Evolutionary conservation across 345 rosid genomes (phyloP).

Genomic region (Triadica sebifera): DNA sequence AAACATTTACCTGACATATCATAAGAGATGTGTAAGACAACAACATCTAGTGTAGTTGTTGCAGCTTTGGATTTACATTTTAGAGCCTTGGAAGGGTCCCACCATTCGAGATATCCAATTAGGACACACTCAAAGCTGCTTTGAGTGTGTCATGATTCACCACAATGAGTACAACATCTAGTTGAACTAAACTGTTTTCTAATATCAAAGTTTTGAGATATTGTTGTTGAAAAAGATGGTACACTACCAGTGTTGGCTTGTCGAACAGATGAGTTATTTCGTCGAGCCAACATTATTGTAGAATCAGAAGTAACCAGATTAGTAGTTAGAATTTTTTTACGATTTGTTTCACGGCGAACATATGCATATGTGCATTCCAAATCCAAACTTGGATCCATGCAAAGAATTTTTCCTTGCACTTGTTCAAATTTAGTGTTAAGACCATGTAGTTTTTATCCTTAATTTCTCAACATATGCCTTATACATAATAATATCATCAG

Average conservation of each 20-base stretch:
- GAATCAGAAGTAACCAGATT: neutral
- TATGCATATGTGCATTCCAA: neutral
- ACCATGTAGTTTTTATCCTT: neutral
- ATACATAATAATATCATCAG: slow-evolving; percentile 10
- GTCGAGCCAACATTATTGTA: neutral
- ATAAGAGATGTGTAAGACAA: too few species aligned
- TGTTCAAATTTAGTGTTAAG: too few species aligned
- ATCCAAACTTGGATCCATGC: too few species aligned
- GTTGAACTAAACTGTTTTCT: neutral
- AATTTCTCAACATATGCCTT: neutral
- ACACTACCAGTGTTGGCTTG: too few species aligned
- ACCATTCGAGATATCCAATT: slow-evolving; percentile 1
- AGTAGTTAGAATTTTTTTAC: neutral
- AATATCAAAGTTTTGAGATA: neutral
- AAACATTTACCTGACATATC: neutral
- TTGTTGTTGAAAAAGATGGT: too few species aligned
- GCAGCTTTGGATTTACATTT: too few species aligned
- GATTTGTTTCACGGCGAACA: neutral
- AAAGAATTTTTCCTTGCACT: too few species aligned
- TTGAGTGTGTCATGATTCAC: neutral
- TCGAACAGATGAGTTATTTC: neutral
- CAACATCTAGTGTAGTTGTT: too few species aligned
- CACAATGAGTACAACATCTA: neutral
- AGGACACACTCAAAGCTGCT: neutral
- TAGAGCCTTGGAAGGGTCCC: neutral